Conservation (phyloP, 257 asterid genomes). For the Ehretia macrophylla region DNA sequence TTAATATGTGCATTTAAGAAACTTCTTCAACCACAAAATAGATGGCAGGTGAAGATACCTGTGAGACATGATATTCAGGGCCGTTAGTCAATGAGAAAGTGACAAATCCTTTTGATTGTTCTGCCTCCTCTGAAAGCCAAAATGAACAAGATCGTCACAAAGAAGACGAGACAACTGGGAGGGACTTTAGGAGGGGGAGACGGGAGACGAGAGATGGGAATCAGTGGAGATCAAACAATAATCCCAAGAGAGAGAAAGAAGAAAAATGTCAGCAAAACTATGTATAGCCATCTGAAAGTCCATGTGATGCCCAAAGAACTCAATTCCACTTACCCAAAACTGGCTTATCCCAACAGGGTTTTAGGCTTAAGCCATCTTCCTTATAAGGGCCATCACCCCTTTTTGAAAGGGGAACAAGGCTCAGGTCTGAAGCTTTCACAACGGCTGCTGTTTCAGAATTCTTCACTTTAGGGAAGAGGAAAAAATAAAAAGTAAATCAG, state of each 20-base stretch:
- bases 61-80: slow-evolving; percentile 99
- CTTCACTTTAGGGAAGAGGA: slow-evolving; percentile 28
- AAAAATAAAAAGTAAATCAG: slow-evolving; percentile 11
- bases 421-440: slow-evolving; percentile 52
- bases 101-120: slow-evolving; percentile 69
- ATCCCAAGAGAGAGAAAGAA: neutral
- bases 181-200: neutral
- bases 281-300: too few relatives aligned
- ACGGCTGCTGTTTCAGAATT: slow-evolving; percentile 18
- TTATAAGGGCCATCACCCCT: slow-evolving; percentile 61
- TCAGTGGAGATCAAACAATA: neutral
- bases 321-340: slow-evolving; percentile 39
- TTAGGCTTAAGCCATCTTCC: slow-evolving; percentile 60
- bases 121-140: slow-evolving; percentile 57
- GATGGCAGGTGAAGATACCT: slow-evolving; percentile 36
- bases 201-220: neutral
- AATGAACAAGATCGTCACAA: slow-evolving; percentile 3
- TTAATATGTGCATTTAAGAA: too few relatives aligned
- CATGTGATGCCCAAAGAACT: neutral
- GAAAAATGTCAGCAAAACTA: too few relatives aligned
- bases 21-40: neutral
- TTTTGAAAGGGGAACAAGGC: slow-evolving; percentile 41
- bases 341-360: slow-evolving; percentile 87
- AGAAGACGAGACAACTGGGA: neutral
- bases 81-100: slow-evolving; percentile 94